Conservation (phyloP, 2,329 filamentous ascomycete genomes). For the Phoma sp. region DNA sequence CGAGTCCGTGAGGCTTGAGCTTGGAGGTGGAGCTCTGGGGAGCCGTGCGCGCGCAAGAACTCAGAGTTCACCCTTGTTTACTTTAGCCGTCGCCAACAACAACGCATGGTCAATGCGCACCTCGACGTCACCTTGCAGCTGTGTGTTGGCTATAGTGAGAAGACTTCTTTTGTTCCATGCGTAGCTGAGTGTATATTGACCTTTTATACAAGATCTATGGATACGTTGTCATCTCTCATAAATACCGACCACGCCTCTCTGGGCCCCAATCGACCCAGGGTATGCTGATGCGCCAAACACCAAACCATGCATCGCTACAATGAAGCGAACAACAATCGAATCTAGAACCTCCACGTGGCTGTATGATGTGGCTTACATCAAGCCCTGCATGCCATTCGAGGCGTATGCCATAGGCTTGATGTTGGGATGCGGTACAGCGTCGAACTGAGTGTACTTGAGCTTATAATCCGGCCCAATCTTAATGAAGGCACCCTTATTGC, state of each 20-base stretch:
- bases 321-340: constrained; percentile 23
- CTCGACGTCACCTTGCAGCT: constrained; percentile 13
- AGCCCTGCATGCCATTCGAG: constrained; percentile 76
- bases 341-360: constrained; percentile 5
- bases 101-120: constrained; percentile 9
- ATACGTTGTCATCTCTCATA: constrained; percentile 8
- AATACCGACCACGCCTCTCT: background rate
- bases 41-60: constrained; percentile 5
- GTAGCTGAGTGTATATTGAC: constrained; percentile 12
- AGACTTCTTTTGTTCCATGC: background rate
- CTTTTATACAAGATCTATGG: constrained; percentile 16
- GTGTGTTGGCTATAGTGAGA: background rate
- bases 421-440: constrained; percentile 93
- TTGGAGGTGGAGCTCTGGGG: constrained; percentile 9
- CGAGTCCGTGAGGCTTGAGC: constrained; percentile 7
- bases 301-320: constrained; percentile 45
- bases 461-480: constrained; percentile 93
- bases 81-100: constrained; percentile 10
- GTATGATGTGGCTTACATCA: constrained; percentile 62
- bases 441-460: constrained; percentile 90
- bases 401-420: constrained; percentile 95
- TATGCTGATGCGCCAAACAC: constrained; percentile 46
- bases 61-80: constrained; percentile 14
- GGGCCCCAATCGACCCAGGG: constrained; percentile 24
- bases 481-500: constrained; percentile 98